Evolutionary conservation across 2,329 filamentous ascomycete species (phyloP).

Genomic region (Dryadomyces quercivorus): DNA sequence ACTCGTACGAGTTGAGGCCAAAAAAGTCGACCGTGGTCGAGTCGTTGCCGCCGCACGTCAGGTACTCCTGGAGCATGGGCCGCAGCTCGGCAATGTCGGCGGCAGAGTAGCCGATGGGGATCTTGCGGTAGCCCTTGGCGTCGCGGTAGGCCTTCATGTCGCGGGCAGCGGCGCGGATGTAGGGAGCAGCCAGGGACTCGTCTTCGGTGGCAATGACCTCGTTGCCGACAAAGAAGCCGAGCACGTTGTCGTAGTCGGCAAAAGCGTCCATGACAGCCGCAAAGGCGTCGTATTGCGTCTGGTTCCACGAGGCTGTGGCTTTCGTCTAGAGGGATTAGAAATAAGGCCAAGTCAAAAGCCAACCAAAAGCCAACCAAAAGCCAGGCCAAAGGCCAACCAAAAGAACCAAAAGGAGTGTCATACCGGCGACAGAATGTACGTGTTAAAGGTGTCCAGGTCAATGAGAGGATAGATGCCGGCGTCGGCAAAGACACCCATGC

Average conservation of each 20-base stretch:
- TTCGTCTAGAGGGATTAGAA: slow-evolving; percentile 29
- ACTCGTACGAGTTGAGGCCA: slow-evolving; percentile 74
- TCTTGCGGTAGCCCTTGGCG: slow-evolving; percentile 62
- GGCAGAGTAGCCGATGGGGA: slow-evolving; percentile 78
- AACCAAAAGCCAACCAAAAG: slow-evolving; percentile 7
- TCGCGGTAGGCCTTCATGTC: slow-evolving; percentile 77
- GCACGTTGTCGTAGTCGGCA: slow-evolving; percentile 63
- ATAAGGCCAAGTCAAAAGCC: slow-evolving; percentile 1
- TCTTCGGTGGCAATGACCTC: slow-evolving; percentile 60
- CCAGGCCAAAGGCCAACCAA: slow-evolving; percentile 7
- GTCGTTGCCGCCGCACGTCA: slow-evolving; percentile 62
- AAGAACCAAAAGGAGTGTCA: slow-evolving; percentile 14
- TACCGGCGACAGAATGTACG: slow-evolving; percentile 50
- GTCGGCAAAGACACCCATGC: slow-evolving; percentile 69
- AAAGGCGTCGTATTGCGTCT: slow-evolving; percentile 57
- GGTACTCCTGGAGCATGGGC: slow-evolving; percentile 54
- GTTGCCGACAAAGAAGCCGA: slow-evolving; percentile 81
- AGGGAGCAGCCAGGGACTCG: slow-evolving; percentile 58
- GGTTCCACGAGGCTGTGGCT: slow-evolving; percentile 56
- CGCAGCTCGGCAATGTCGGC: slow-evolving; percentile 65
- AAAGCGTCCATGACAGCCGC: slow-evolving; percentile 65
- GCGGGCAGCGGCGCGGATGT: slow-evolving; percentile 67
- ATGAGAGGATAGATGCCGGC: slow-evolving; percentile 76
- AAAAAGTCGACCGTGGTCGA: slow-evolving; percentile 72
- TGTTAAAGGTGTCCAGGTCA: slow-evolving; percentile 66